Percentiles rank a stretch among this genome's conserved stretches.
phyloP scores from a whole-genome alignment of 345 rosid species.

The Linum lewisii region DNA sequence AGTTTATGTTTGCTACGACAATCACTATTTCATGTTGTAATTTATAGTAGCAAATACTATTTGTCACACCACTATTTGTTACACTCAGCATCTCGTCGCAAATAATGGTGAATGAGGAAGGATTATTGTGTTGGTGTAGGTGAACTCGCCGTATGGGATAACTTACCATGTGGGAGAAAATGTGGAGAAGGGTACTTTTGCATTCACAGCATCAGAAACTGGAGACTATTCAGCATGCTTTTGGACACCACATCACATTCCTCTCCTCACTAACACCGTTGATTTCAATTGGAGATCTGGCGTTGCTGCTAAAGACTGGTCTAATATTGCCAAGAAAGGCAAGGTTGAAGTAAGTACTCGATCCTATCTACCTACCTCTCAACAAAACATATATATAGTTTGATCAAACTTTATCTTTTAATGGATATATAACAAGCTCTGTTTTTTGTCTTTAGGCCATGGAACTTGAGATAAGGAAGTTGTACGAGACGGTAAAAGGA shows the following conservation, averaged over 20 bases:
- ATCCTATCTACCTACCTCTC: too few relatives aligned
- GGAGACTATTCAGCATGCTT: slow-evolving; percentile 86
- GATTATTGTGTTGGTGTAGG: slow-evolving; percentile 35
- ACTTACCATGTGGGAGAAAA: slow-evolving; percentile 54
- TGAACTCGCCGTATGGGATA: slow-evolving; percentile 65
- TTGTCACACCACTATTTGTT: too few relatives aligned
- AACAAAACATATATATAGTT: too few relatives aligned
- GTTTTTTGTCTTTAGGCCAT: slow-evolving; percentile 31
- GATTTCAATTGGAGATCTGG: slow-evolving; percentile 93
- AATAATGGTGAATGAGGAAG: too few relatives aligned
- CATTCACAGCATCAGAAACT: slow-evolving; percentile 69
- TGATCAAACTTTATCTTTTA: too few relatives aligned
- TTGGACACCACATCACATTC: slow-evolving; percentile 50
- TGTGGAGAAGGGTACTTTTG: slow-evolving; percentile 73
- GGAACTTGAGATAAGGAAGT: slow-evolving; percentile 74
- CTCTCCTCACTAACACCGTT: slow-evolving; percentile 39
- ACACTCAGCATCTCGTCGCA: too few relatives aligned
- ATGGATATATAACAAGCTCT: background rate
- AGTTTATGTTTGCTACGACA: too few relatives aligned
- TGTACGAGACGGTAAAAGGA: slow-evolving; percentile 48
- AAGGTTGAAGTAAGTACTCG: slow-evolving; percentile 63
- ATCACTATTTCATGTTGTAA: too few relatives aligned
- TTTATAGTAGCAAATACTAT: too few relatives aligned
- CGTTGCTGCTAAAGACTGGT: slow-evolving; percentile 67
- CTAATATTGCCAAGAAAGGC: slow-evolving; percentile 81